Evolutionary conservation across 2,329 filamentous ascomycete species (phyloP), one percentile per base, ranked within the genome.

Genomic region (Stagonosporopsis tanaceti): DNA sequence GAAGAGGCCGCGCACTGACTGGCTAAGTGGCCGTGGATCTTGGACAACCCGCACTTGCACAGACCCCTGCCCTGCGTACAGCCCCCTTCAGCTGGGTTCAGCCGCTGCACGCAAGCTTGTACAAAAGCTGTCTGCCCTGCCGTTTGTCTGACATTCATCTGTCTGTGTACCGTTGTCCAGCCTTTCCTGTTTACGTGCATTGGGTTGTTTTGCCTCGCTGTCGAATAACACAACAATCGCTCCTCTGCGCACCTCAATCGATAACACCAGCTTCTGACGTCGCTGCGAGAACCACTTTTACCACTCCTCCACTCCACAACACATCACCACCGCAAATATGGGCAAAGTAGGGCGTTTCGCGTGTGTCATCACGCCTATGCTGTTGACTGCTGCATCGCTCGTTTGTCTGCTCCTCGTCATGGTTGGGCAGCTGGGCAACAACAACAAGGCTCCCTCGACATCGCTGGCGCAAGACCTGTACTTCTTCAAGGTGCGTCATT

Each of bases 331-430:
- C 57, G 67, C 66, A 68, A 81, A 61, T 32, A 91, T 90, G 88
- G 87, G 87, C 62, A 88, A 89, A 79, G 83, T 85, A 72, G 93
- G 92, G 67, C 87, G 94, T 73, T 87, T 94, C 70, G 81, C 91
- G 76, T 97, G 93, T 80, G 95, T 98, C 79, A 86, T 91, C 78
- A 82, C 93, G 81, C 94, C 94, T 59, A 93, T 97, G 79, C 82
- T 86, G 63, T 85, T 97, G 71, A 94, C 92, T 20, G 79, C 95
- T 68, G 90, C 85, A 62, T 89, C 90, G 57, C 82, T 97, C 69
- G 80, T 95, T 69, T 90, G 89, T 67, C 76, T 88, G 52, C 69
- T 85, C 45, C 72, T 89, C 37, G 81, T 89, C 50, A 82, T 85
- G 61, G 65, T 87, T 47, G 85, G 84, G 34, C 84, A 85, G 65